These are phyloP conservation scores for Calamus simplicifolius DNA, from an alignment of 176 grass and related monocot species.

Conservation along the genomic window DNA sequence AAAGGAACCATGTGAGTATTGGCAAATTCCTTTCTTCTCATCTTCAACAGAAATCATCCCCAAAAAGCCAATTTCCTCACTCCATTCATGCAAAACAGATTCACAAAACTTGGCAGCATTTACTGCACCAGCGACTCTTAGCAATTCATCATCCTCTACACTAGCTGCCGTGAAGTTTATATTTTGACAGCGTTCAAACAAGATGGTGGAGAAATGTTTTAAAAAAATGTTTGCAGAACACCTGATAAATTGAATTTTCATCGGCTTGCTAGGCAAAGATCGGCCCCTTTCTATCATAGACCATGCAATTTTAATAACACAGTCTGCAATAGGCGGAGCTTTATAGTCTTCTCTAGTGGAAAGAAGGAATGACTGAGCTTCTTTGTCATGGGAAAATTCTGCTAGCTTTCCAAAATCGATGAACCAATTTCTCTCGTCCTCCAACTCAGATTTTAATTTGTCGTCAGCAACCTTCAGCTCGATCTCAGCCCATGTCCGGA, in stretches of 20 bases:
- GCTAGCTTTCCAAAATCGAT: conserved; percentile 23
- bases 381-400: conserved; percentile 31
- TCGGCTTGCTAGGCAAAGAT: conserved; percentile 39
- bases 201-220: conserved; percentile 57
- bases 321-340: conserved; percentile 66
- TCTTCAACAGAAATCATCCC: conserved; percentile 37
- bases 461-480: conserved; percentile 58
- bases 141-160: conserved; percentile 48
- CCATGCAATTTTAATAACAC: conserved; percentile 64
- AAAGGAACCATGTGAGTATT: conserved; percentile 33
- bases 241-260: conserved; percentile 55
- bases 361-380: conserved; percentile 41
- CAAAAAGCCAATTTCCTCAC: conserved; percentile 63
- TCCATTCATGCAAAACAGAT: conserved; percentile 65
- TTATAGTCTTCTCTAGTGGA: conserved; percentile 78
- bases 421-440: conserved; percentile 49
- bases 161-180: conserved; percentile 36
- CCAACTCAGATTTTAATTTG: conserved; percentile 60
- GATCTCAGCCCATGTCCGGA: conserved; percentile 69
- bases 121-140: conserved; percentile 49
- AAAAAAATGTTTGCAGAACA: conserved; percentile 57
- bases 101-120: conserved; percentile 60
- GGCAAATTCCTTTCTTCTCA: background rate
- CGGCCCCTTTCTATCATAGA: conserved; percentile 68
- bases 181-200: conserved; percentile 46